Evolutionary conservation across 192 early-diverging fungal genomes (phyloP).

Genomic region (Coemansia sp.): DNA sequence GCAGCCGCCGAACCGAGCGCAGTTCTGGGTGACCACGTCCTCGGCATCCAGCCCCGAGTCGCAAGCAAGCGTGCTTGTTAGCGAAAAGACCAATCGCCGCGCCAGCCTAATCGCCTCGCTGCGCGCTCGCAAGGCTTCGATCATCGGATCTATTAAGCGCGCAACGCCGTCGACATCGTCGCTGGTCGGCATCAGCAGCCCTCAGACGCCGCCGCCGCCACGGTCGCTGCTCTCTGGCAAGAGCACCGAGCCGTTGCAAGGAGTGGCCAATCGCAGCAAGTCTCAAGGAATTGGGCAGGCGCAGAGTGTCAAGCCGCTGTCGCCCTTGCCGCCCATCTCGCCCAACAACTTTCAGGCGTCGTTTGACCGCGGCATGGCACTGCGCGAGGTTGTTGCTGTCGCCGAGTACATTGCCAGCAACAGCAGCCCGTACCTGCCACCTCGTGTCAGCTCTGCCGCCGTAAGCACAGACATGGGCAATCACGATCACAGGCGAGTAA

Average conservation of each 20-base stretch:
- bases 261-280: background rate
- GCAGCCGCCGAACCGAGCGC: constrained; percentile 22
- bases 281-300: background rate
- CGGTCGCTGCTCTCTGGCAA: constrained; percentile 13
- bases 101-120: constrained; percentile 32
- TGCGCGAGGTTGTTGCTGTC: constrained; percentile 31
- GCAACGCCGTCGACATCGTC: constrained; percentile 20
- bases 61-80: constrained; percentile 23
- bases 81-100: constrained; percentile 21
- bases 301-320: constrained; percentile 32
- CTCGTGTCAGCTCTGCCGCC: constrained; percentile 31
- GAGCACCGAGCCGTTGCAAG: background rate
- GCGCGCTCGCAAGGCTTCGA: constrained; percentile 39
- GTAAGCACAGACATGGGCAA: background rate
- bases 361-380: constrained; percentile 46
- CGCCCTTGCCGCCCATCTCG: constrained; percentile 44
- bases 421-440: background rate
- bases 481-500: constrained; percentile 13
- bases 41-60: constrained; percentile 34
- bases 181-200: background rate
- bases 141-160: constrained; percentile 47
- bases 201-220: constrained; percentile 3
- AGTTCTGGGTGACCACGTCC: constrained; percentile 48
- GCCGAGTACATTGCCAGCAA: constrained; percentile 27
- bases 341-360: constrained; percentile 56